phyloP scores from a whole-genome alignment of 345 rosid genomes.

The Hypericum androsaemum region DNA sequence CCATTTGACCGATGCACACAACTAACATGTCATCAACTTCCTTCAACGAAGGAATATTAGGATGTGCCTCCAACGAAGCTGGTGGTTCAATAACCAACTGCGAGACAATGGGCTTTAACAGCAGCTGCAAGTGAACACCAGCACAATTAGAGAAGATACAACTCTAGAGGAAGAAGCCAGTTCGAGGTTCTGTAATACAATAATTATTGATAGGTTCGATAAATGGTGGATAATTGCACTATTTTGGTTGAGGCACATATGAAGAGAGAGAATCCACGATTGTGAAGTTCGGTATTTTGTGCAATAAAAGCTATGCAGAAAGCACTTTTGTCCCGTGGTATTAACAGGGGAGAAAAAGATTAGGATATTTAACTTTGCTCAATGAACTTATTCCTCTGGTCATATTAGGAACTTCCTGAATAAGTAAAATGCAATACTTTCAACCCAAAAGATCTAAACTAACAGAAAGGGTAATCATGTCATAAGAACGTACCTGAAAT shows the following conservation, averaged over 20 bases:
- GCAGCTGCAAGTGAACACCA: conserved; percentile 43
- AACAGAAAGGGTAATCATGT: background rate
- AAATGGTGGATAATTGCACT: no score
- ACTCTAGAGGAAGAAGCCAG: background rate
- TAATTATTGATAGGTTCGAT: no score
- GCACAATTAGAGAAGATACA: conserved; percentile 7
- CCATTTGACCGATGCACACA: conserved; percentile 86
- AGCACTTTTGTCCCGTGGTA: no score
- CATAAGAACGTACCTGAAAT: conserved; percentile 44
- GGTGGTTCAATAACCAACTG: conserved; percentile 72
- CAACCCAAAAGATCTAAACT: background rate
- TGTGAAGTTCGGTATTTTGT: no score
- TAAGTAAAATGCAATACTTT: no score
- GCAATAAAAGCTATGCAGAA: no score
- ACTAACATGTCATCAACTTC: conserved; percentile 74
- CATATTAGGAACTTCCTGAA: no score
- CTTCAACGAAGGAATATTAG: conserved; percentile 44
- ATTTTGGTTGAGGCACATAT: no score
- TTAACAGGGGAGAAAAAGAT: no score
- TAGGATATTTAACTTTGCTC: no score
- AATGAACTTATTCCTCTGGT: no score
- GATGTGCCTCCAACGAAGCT: conserved; percentile 37
- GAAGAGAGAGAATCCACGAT: no score
- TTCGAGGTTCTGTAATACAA: background rate
- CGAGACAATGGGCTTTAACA: conserved; percentile 68